phyloP scores from a whole-genome alignment of 2,329 filamentous ascomycete genomes.

The Elsinoe arachidis region DNA sequence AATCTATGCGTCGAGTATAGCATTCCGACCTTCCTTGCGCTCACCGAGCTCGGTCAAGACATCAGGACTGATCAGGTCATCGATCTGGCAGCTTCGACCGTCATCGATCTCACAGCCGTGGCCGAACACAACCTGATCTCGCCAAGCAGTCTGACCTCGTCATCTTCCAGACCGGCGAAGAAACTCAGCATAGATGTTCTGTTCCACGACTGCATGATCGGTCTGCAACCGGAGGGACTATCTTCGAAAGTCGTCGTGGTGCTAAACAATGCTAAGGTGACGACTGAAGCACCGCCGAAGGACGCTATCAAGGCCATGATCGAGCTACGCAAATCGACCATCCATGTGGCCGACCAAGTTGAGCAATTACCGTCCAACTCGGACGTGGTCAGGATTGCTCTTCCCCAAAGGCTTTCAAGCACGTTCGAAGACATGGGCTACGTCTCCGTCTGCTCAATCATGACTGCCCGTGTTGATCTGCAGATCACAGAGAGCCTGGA shows the following conservation, averaged over 20 bases:
- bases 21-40: conserved; percentile 70
- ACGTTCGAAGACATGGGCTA: conserved; percentile 58
- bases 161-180: conserved; percentile 21
- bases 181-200: conserved; percentile 60
- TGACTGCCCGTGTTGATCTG: conserved; percentile 63
- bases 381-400: neutral
- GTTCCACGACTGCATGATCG: conserved; percentile 71
- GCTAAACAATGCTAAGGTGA: conserved; percentile 66
- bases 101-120: conserved; percentile 37
- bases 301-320: conserved; percentile 55
- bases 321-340: conserved; percentile 67
- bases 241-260: conserved; percentile 70
- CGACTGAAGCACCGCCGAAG: conserved; percentile 57
- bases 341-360: conserved; percentile 65
- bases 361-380: neutral
- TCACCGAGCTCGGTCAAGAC: conserved; percentile 55
- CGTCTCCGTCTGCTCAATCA: conserved; percentile 79
- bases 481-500: conserved; percentile 45
- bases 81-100: conserved; percentile 62
- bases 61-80: conserved; percentile 55
- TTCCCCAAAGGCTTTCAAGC: conserved; percentile 27
- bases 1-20: conserved; percentile 83
- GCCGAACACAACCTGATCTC: conserved; percentile 2
- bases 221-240: conserved; percentile 70
- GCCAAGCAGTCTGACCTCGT: conserved; percentile 1